Evolutionary conservation across 2,329 filamentous ascomycete genomes (phyloP).

Genomic region (Alternaria arbusti): DNA sequence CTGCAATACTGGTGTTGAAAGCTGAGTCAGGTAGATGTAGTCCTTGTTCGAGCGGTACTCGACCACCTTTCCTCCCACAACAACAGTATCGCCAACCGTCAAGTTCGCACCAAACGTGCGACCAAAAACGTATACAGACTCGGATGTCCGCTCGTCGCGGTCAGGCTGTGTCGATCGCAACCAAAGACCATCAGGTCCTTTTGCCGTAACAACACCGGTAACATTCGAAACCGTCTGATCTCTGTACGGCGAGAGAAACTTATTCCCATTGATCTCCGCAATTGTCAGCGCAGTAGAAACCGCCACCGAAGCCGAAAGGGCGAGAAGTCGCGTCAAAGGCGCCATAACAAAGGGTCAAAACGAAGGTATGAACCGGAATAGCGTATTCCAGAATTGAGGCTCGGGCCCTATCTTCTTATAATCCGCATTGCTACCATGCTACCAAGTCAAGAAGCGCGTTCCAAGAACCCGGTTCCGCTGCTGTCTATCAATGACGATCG

Average conservation of each 20-base stretch:
- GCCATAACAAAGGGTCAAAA: constrained; percentile 10
- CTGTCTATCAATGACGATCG: constrained; percentile 1
- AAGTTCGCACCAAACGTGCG: constrained; percentile 51
- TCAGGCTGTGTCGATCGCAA: constrained; percentile 67
- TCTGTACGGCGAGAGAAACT: constrained; percentile 66
- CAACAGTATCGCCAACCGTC: constrained; percentile 68
- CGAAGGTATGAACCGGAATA: not conserved
- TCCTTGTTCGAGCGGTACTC: constrained; percentile 64
- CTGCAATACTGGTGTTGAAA: constrained; percentile 63
- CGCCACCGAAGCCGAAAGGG: constrained; percentile 23
- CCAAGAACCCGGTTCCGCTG: constrained; percentile 7
- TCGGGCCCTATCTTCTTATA: not conserved
- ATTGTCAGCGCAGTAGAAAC: constrained; percentile 32
- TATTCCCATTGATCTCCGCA: constrained; percentile 72
- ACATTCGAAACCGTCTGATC: constrained; percentile 65
- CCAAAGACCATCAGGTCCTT: constrained; percentile 67
- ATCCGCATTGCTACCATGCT: not conserved
- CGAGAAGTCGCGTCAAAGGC: constrained; percentile 20
- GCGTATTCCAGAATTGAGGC: not conserved
- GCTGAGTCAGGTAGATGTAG: constrained; percentile 70
- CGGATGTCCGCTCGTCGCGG: constrained; percentile 63
- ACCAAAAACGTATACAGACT: constrained; percentile 70
- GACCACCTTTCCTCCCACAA: constrained; percentile 64
- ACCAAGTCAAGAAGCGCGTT: not conserved
- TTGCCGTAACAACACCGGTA: constrained; percentile 69